Percentiles rank a stretch among this genome's conserved stretches.
These are phyloP conservation scores for Saccharomycopsis javanensis DNA, from an alignment of 805 yeast species.

Conservation along the genomic window DNA sequence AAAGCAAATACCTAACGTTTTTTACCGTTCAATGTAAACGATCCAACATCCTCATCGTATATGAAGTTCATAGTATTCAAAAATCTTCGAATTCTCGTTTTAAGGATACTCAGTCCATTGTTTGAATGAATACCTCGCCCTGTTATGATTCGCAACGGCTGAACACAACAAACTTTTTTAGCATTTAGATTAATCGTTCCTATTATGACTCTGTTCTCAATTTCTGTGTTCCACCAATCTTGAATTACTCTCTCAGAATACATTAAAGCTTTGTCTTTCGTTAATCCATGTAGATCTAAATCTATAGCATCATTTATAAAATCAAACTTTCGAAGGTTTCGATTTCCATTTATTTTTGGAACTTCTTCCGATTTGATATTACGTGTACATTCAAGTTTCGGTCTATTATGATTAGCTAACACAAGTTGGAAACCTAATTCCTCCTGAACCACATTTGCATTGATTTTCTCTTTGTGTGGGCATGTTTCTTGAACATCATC, in stretches of 20 bases:
- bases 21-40: constrained; percentile 37
- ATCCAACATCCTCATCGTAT: constrained; percentile 39
- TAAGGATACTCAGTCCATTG: constrained; percentile 45
- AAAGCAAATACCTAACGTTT: neutral
- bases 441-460: neutral
- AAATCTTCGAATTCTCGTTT: constrained; percentile 32
- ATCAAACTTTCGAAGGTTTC: neutral
- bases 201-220: constrained; percentile 31
- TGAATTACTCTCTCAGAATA: constrained; percentile 30
- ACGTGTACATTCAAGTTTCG: neutral
- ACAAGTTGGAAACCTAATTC: neutral
- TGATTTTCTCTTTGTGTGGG: neutral
- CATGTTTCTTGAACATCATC: neutral
- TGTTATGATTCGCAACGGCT: constrained; percentile 42
- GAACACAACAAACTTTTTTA: constrained; percentile 31
- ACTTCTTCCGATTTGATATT: neutral
- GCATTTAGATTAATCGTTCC: constrained; percentile 31
- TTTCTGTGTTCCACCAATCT: constrained; percentile 59
- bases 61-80: constrained; percentile 32
- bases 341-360: neutral
- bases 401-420: neutral
- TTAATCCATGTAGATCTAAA: constrained; percentile 51
- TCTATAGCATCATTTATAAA: neutral
- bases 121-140: constrained; percentile 66
- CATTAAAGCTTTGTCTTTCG: constrained; percentile 37